Percentiles rank a stretch among this genome's conserved stretches.
Conservation (phyloP, 176 grass and related monocot species). For the Oryza glumipatula region DNA sequence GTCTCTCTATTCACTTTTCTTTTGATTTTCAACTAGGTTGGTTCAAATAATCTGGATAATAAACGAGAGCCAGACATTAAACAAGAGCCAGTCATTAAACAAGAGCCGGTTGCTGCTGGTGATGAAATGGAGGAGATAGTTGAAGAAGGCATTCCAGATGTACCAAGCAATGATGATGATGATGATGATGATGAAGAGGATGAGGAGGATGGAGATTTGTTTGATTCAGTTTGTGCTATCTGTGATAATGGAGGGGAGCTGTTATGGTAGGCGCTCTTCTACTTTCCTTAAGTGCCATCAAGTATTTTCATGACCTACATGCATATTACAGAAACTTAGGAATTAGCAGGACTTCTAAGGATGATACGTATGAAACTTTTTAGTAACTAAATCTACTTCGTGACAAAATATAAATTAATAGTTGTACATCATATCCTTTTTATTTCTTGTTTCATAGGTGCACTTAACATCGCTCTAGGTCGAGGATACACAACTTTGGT, state of each 20-base stretch:
- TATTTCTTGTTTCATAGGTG: neutral
- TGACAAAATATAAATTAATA: neutral
- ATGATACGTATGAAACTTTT: conserved; percentile 8
- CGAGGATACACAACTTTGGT: neutral
- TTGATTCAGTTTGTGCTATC: conserved; percentile 73
- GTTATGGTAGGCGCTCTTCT: conserved; percentile 50
- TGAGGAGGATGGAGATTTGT: conserved; percentile 54
- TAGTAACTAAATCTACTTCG: neutral
- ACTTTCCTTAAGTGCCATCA: neutral
- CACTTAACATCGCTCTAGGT: neutral
- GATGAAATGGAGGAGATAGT: conserved; percentile 42
- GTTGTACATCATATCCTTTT: neutral
- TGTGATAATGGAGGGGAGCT: conserved; percentile 79
- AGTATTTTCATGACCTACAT: neutral
- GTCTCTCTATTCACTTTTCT: neutral
- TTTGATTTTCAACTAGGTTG: conserved; percentile 41
- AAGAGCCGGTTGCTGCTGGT: conserved; percentile 38
- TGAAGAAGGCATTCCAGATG: conserved; percentile 42
- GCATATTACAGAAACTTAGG: neutral
- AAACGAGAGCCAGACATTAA: conserved; percentile 9
- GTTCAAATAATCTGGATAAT: conserved; percentile 18
- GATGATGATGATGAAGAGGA: conserved; percentile 40
- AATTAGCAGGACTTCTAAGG: neutral
- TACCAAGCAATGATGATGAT: conserved; percentile 33
- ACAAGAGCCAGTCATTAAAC: conserved; percentile 40